Conservation (phyloP, 805 yeast species). For the Monosporozyma servazzii region DNA sequence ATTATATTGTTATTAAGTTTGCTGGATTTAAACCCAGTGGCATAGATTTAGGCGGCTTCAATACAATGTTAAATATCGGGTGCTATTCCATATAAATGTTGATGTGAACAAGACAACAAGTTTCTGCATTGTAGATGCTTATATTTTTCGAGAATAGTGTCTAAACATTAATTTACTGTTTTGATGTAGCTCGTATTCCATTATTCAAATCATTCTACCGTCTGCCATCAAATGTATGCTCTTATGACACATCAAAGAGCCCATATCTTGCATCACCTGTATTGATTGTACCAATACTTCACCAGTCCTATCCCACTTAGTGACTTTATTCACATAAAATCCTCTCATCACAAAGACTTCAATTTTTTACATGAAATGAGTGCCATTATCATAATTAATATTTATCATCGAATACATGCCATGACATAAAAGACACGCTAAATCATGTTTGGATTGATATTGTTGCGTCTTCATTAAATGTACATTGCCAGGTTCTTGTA, state of each 20-base stretch:
- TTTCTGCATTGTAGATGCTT: too few species aligned
- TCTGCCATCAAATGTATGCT: neutral
- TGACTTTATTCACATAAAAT: constrained; percentile 6
- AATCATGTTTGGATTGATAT: constrained; percentile 10
- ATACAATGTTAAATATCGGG: too few species aligned
- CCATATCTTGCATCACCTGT: neutral
- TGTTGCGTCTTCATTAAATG: constrained; percentile 1
- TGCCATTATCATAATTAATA: constrained; percentile 6
- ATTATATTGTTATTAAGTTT: too few species aligned
- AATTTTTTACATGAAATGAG: constrained; percentile 2
- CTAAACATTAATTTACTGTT: too few species aligned
- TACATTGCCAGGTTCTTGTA: constrained; percentile 43
- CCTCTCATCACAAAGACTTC: constrained; percentile 11
- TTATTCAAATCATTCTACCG: too few species aligned
- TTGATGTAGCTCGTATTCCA: too few species aligned
- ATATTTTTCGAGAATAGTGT: too few species aligned
- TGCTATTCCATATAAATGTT: too few species aligned
- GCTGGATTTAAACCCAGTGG: too few species aligned
- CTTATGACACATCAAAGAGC: neutral
- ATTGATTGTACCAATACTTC: neutral
- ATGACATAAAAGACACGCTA: constrained; percentile 26
- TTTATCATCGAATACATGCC: constrained; percentile 8
- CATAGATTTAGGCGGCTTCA: too few species aligned
- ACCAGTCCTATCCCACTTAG: constrained; percentile 1
- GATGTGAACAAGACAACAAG: too few species aligned